Base-by-base conservation (phyloP, 495 filamentous ascomycete species). In the Echria macrotheca region DNA sequence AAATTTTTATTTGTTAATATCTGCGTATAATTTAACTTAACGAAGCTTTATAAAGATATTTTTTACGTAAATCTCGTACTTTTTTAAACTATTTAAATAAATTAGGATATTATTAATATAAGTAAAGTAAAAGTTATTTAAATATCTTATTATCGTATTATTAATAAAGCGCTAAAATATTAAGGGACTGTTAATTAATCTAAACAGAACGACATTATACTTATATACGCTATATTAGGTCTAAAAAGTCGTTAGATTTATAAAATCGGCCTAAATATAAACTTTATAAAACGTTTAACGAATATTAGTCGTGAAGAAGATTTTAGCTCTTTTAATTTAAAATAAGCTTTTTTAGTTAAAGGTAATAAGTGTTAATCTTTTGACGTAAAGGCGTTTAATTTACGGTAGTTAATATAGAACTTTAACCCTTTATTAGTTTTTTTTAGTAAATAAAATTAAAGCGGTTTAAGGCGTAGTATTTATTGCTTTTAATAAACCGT, bases 151-250 rank as follows among this genome's bases (percentile, higher is more conserved):
- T 12, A 31, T 6, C 12, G 12, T 6, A 6, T 31, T 31, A 31
- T 31, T 31, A 31, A 31, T 31, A 6, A 6, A 31, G 7, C 28
- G 6, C 28, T 31, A 12, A 12, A 31, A 31, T 31, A 31, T 58
- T 31, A 49, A 52, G 0, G 15, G 22, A 0, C 80, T 22, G 0
- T 52, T 19, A n/a, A 54, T 22, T 3, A 78, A 33, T 47, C 73
- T 74, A 3, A 50, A 55, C 0, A 63, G 78, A 0, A 76, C 39
- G 0, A 22, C 38, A 46, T 80, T 80, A 0, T 78, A 39, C 5
- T 53, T 56, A 82, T 53, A 0, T 60, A 40, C 0, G 75, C 28
- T 31, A 31, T 31, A 31, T 6, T 12, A 12, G 28, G n/a, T n/a
- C n/a, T n/a, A n/a, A n/a, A n/a, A n/a, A n/a, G n/a, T n/a, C n/a